Conservation (phyloP, 139 green algal species). For the Chlamydomonas incerta region DNA sequence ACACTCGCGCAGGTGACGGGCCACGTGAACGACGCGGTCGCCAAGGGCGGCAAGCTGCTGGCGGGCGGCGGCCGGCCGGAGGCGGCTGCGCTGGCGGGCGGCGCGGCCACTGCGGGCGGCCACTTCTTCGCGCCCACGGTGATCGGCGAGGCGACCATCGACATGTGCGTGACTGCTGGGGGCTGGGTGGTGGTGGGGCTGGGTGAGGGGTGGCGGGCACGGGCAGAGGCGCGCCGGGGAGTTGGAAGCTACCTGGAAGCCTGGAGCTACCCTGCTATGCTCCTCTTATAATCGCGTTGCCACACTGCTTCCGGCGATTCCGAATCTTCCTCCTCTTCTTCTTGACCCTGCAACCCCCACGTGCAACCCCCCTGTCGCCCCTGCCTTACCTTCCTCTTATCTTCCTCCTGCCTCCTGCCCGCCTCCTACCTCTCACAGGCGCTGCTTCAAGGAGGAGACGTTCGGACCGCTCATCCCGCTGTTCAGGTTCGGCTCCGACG, state of each 20-base stretch:
- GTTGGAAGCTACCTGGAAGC: too few relatives aligned
- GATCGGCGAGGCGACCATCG: conserved; percentile 73
- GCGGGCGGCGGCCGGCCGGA: conserved; percentile 71
- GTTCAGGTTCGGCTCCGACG: conserved; percentile 66
- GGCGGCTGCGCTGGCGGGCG: background rate
- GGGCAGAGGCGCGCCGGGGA: too few relatives aligned
- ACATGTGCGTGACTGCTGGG: conserved; percentile 70
- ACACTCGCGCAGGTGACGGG: conserved; percentile 47
- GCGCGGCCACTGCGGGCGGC: conserved; percentile 57
- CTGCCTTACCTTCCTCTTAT: too few relatives aligned
- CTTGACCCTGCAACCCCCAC: too few relatives aligned
- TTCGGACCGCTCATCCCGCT: conserved; percentile 94
- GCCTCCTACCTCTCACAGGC: conserved; percentile 51
- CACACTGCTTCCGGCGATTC: too few relatives aligned
- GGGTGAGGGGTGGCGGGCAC: too few relatives aligned
- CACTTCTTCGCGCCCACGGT: conserved; percentile 93
- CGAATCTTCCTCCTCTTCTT: too few relatives aligned
- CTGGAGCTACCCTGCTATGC: too few relatives aligned
- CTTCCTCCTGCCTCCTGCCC: background rate
- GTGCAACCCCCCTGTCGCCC: background rate
- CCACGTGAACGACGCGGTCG: conserved; percentile 90
- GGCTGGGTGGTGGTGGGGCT: too few relatives aligned
- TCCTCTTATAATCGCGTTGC: too few relatives aligned
- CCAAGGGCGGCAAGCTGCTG: conserved; percentile 79
- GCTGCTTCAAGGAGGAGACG: conserved; percentile 90